A percentile compares a stretch with the other conserved stretches of the same genome.
These are phyloP conservation scores for Neurospora sp. DNA, from an alignment of 495 filamentous ascomycete genomes.

Conservation along the genomic window DNA sequence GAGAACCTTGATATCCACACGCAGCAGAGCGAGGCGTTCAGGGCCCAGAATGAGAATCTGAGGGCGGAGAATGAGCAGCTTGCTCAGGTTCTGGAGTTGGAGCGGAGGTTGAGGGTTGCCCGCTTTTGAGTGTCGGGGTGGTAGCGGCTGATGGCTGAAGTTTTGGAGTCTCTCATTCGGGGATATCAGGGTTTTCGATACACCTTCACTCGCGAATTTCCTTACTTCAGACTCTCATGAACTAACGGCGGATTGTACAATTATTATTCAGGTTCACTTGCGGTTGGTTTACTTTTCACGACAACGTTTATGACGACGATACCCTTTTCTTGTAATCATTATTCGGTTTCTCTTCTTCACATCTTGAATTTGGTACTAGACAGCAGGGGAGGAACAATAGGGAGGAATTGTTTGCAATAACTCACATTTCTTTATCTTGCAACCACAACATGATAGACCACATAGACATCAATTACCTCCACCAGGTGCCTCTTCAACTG, in stretches of 20 bases:
- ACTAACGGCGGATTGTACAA: not conserved
- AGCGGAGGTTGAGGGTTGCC: not conserved
- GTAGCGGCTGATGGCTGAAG: not conserved
- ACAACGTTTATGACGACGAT: not conserved
- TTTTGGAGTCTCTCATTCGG: not conserved
- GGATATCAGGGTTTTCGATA: not conserved
- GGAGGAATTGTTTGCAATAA: not conserved
- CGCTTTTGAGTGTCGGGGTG: not conserved
- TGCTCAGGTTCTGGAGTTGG: not conserved
- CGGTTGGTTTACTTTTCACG: not conserved
- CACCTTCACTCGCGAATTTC: not conserved
- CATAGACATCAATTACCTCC: not conserved
- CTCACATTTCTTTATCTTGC: not conserved
- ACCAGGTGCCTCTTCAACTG: too few relatives aligned
- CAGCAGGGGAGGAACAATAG: not conserved
- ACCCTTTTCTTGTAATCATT: not conserved
- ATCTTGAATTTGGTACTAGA: not conserved
- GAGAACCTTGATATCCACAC: constrained; percentile 2
- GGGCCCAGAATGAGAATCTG: not conserved
- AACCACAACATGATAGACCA: not conserved
- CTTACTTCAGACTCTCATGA: not conserved
- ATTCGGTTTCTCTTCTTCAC: not conserved
- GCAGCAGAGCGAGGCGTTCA: constrained; percentile 9
- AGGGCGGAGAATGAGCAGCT: not conserved
- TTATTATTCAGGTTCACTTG: not conserved